phyloP scores from a whole-genome alignment of 2,329 filamentous ascomycete genomes.

The Thelonectria blattea region DNA sequence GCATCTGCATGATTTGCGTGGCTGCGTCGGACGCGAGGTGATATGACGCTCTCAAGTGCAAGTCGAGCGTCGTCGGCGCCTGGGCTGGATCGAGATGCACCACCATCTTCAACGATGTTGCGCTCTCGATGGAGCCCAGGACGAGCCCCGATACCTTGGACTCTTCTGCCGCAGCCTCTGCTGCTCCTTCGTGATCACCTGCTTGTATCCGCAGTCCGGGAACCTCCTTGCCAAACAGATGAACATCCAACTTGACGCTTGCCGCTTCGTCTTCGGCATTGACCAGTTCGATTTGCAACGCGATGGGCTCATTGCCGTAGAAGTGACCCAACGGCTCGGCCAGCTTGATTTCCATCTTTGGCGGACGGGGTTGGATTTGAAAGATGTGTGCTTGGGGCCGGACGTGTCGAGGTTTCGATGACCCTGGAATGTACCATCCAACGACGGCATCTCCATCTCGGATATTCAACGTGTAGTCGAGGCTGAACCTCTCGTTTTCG shows the following conservation, averaged over 20 bases:
- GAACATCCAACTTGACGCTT: slow-evolving; percentile 71
- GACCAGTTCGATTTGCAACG: slow-evolving; percentile 70
- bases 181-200: slow-evolving; percentile 42
- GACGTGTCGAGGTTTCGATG: slow-evolving; percentile 53
- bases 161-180: slow-evolving; percentile 48
- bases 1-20: slow-evolving; percentile 78
- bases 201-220: slow-evolving; percentile 53
- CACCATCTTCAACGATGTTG: slow-evolving; percentile 50
- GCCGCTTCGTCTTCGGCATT: slow-evolving; percentile 87
- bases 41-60: slow-evolving; percentile 79
- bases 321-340: slow-evolving; percentile 71
- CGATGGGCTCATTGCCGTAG: slow-evolving; percentile 82
- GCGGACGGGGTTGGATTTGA: slow-evolving; percentile 84
- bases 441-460: slow-evolving; percentile 48
- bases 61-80: slow-evolving; percentile 63
- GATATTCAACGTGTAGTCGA: slow-evolving; percentile 69
- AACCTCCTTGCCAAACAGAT: slow-evolving; percentile 65
- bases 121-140: slow-evolving; percentile 56
- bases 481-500: slow-evolving; percentile 67
- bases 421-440: slow-evolving; percentile 57
- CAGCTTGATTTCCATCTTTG: slow-evolving; percentile 82
- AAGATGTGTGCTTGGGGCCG: slow-evolving; percentile 62
- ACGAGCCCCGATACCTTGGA: slow-evolving; percentile 49
- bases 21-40: slow-evolving; percentile 78
- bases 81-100: slow-evolving; percentile 58